Conservation (phyloP, 805 yeast species). For the Candida taoyuanica region DNA sequence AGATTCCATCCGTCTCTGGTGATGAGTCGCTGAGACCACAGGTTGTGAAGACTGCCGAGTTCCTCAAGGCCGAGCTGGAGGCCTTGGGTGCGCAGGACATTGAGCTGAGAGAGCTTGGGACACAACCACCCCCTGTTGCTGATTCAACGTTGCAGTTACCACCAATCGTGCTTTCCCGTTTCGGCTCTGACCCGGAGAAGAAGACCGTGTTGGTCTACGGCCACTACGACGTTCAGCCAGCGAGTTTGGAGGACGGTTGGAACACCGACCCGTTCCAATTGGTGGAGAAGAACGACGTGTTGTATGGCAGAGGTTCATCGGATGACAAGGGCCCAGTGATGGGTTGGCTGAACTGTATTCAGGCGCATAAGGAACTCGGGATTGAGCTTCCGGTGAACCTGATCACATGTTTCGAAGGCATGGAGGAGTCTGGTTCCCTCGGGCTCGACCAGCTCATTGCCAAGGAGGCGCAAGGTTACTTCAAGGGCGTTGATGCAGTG, state of each 20-base stretch:
- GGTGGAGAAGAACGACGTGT: conserved; percentile 60
- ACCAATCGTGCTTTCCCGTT: conserved; percentile 89
- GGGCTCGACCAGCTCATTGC: conserved; percentile 85
- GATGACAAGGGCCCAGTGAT: conserved; percentile 98
- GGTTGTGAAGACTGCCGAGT: conserved; percentile 87
- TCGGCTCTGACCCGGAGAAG: conserved; percentile 76
- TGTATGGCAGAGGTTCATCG: conserved; percentile 91
- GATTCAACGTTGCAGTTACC: conserved; percentile 71
- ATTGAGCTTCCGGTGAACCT: conserved; percentile 91
- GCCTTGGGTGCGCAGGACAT: conserved; percentile 78
- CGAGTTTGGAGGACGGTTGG: conserved; percentile 92
- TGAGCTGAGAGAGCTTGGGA: conserved; percentile 76
- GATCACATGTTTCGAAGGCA: conserved; percentile 93
- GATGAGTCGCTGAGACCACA: conserved; percentile 86
- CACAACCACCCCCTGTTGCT: conserved; percentile 86
- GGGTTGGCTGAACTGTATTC: conserved; percentile 91
- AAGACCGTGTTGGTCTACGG: conserved; percentile 91
- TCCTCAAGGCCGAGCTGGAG: conserved; percentile 64
- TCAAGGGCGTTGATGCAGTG: conserved; percentile 87
- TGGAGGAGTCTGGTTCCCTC: conserved; percentile 97
- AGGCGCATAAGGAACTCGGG: conserved; percentile 84
- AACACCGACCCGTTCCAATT: conserved; percentile 82
- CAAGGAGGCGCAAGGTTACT: conserved; percentile 71
- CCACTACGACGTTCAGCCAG: conserved; percentile 99
- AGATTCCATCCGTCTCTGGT: conserved; percentile 90